These are phyloP conservation scores for Fusarium cicatricum DNA, from an alignment of 2,329 filamentous ascomycete species.

Conservation along the genomic window DNA sequence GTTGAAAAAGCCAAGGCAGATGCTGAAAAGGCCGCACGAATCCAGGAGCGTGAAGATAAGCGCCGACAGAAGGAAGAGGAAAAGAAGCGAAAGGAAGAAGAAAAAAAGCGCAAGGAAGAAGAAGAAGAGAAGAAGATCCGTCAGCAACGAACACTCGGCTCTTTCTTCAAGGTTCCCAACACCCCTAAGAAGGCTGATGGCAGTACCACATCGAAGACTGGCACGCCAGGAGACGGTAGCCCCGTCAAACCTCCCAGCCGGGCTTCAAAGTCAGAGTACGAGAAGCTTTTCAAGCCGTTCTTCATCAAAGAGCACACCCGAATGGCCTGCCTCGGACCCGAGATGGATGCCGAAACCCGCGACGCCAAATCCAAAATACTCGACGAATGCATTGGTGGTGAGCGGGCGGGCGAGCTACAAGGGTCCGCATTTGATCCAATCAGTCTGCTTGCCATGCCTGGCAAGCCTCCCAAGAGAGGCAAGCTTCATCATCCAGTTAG, in stretches of 20 bases:
- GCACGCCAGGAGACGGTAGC: slow-evolving; percentile 43
- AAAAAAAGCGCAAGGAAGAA: slow-evolving; percentile 53
- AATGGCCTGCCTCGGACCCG: slow-evolving; percentile 69
- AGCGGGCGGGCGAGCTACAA: slow-evolving; percentile 53
- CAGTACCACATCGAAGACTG: slow-evolving; percentile 41
- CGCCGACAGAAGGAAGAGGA: slow-evolving; percentile 49
- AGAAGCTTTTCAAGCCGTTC: slow-evolving; percentile 81
- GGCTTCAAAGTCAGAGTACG: slow-evolving; percentile 61
- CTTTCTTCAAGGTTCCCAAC: slow-evolving; percentile 55
- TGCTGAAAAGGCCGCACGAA: slow-evolving; percentile 50
- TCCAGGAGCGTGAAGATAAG: slow-evolving; percentile 52
- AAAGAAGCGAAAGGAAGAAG: slow-evolving; percentile 51
- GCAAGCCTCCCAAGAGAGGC: slow-evolving; percentile 54
- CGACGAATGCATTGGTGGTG: slow-evolving; percentile 60
- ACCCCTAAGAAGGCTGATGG: slow-evolving; percentile 54
- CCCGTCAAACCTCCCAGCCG: slow-evolving; percentile 23
- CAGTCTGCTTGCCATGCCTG: slow-evolving; percentile 56
- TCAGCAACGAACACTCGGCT: slow-evolving; percentile 56
- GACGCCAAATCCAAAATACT: slow-evolving; percentile 60
- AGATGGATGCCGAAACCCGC: slow-evolving; percentile 65
- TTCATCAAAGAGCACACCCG: slow-evolving; percentile 76
- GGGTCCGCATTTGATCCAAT: slow-evolving; percentile 54
- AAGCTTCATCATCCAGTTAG: slow-evolving; percentile 62
- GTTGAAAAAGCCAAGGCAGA: slow-evolving; percentile 44
- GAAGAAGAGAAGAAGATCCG: slow-evolving; percentile 60